Conservation (phyloP, 2,329 filamentous ascomycete species). For the Penicillium sp. region DNA sequence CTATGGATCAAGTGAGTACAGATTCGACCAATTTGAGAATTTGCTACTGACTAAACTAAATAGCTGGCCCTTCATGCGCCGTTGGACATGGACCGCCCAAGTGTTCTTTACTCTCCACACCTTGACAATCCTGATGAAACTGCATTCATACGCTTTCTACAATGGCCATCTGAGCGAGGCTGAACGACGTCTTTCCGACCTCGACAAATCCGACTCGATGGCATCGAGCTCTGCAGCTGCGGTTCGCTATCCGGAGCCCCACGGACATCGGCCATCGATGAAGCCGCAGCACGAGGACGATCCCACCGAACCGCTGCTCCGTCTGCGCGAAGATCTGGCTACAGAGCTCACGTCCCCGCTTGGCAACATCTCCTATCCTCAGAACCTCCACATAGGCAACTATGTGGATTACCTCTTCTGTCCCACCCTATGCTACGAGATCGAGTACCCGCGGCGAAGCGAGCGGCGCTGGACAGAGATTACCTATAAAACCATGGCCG, state of each 20-base stretch:
- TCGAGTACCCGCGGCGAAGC: slow-evolving; percentile 82
- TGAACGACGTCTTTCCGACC: slow-evolving; percentile 68
- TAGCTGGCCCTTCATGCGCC: slow-evolving; percentile 71
- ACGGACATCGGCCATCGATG: slow-evolving; percentile 26
- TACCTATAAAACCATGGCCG: slow-evolving; percentile 76
- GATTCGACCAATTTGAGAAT: background rate
- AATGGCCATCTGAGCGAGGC: slow-evolving; percentile 92
- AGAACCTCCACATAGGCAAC: slow-evolving; percentile 77
- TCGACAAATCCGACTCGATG: slow-evolving; percentile 68
- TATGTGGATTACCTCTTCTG: slow-evolving; percentile 84
- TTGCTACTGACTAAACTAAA: slow-evolving; percentile 19
- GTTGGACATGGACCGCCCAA: slow-evolving; percentile 96
- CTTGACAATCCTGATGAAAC: slow-evolving; percentile 93
- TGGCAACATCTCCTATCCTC: slow-evolving; percentile 82
- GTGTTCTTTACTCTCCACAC: slow-evolving; percentile 91
- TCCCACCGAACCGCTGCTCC: slow-evolving; percentile 53
- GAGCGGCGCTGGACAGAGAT: slow-evolving; percentile 75
- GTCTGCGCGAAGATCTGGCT: slow-evolving; percentile 79
- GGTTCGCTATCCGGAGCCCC: slow-evolving; percentile 66
- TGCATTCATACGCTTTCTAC: slow-evolving; percentile 98
- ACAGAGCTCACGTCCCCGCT: slow-evolving; percentile 86
- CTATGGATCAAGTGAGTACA: slow-evolving; percentile 66
- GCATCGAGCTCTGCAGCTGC: slow-evolving; percentile 58
- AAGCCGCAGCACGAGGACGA: slow-evolving; percentile 27
- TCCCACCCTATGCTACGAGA: slow-evolving; percentile 93